A percentile compares a stretch with the other conserved stretches of the same genome.
These are phyloP conservation scores for Xylaria sp. DNA, from an alignment of 2,329 filamentous ascomycete species.

Conservation along the genomic window DNA sequence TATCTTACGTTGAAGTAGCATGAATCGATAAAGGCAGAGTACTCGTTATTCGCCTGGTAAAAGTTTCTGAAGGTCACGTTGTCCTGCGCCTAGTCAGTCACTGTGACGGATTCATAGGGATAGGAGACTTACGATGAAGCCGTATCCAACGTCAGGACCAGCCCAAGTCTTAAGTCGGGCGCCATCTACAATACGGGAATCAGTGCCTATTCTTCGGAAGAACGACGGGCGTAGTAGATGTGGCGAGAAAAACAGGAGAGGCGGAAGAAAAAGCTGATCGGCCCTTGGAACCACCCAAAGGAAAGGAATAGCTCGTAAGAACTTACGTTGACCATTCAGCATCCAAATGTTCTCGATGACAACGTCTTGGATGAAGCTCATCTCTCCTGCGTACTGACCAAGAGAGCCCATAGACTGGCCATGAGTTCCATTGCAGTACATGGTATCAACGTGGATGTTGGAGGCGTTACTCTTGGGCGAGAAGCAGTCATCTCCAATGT, in stretches of 20 bases:
- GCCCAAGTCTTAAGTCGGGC: slow-evolving; percentile 72
- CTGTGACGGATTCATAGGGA: not conserved
- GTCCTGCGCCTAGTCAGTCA: slow-evolving; percentile 42
- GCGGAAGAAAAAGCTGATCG: not conserved
- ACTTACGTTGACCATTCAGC: slow-evolving; percentile 56
- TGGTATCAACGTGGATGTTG: slow-evolving; percentile 67
- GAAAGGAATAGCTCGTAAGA: not conserved
- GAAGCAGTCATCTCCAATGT: slow-evolving; percentile 71
- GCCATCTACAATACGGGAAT: slow-evolving; percentile 50
- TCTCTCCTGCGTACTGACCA: slow-evolving; percentile 66
- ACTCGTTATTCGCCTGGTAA: slow-evolving; percentile 67
- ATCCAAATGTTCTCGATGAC: slow-evolving; percentile 70
- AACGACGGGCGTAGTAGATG: not conserved
- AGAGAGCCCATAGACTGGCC: slow-evolving; percentile 69
- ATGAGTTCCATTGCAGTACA: slow-evolving; percentile 70
- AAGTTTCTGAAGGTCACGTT: slow-evolving; percentile 71
- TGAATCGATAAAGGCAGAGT: slow-evolving; percentile 67
- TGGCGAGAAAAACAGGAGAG: not conserved
- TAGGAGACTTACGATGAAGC: slow-evolving; percentile 58
- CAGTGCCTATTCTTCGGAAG: not conserved
- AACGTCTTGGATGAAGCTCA: slow-evolving; percentile 66
- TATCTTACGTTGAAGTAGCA: slow-evolving; percentile 69
- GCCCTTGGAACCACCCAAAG: not conserved
- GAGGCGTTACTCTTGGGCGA: slow-evolving; percentile 69
- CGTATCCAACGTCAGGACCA: slow-evolving; percentile 66